Conservation (phyloP, 1,284 basidiomycete genomes). For the Phenoliferia sp. region DNA sequence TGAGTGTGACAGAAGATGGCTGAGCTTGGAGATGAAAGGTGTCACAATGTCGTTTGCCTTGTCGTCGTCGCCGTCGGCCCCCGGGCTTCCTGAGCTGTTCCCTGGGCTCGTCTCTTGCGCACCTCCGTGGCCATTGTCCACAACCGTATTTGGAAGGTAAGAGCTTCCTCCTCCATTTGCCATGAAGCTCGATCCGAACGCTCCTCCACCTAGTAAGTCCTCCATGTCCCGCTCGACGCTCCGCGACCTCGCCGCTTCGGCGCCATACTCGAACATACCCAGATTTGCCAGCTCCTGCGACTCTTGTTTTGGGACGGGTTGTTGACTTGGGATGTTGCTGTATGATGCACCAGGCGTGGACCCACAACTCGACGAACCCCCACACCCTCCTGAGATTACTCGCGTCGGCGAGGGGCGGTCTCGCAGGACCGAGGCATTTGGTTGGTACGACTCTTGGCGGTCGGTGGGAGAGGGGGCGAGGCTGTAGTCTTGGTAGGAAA, state of each 20-base stretch:
- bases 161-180: not conserved
- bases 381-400: not conserved
- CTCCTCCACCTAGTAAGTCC: not conserved
- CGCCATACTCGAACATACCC: not conserved
- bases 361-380: not conserved
- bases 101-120: not conserved
- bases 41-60: not conserved
- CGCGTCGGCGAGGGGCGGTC: not conserved
- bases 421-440: not conserved
- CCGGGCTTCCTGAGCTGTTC: not conserved
- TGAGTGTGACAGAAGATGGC: conserved; percentile 14
- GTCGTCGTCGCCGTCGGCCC: not conserved
- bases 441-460: not conserved
- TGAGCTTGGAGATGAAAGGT: conserved; percentile 7
- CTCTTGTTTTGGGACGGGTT: not conserved
- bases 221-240: conserved; percentile 1
- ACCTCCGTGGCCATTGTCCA: not conserved
- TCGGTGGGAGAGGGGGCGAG: not conserved
- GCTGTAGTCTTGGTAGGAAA: not conserved
- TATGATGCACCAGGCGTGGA: not conserved
- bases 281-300: not conserved
- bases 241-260: not conserved
- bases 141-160: not conserved
- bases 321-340: not conserved
- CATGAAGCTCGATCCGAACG: not conserved